These are phyloP conservation scores for Cryphonectria parasitica DNA, from an alignment of 2,329 filamentous ascomycete genomes.

Conservation along the genomic window DNA sequence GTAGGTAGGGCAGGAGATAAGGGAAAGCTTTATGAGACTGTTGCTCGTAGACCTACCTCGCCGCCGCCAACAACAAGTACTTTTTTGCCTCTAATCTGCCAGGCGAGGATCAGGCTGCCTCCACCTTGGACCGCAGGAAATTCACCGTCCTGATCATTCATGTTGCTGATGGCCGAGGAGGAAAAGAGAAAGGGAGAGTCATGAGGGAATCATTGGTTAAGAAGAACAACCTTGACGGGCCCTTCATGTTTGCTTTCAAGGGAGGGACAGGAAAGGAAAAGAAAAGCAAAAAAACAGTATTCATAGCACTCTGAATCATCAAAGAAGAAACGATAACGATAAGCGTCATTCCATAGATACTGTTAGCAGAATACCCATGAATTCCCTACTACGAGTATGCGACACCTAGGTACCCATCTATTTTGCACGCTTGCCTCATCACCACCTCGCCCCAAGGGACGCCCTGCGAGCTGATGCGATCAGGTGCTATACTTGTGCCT, in stretches of 20 bases:
- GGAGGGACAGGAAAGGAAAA: not conserved
- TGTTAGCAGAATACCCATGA: not conserved
- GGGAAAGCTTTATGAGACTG: constrained; percentile 3
- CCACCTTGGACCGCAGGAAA: constrained; percentile 87
- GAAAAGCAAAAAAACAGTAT: not conserved
- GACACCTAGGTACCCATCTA: not conserved
- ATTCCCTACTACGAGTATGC: not conserved
- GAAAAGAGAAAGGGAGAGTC: not conserved
- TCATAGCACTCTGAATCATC: not conserved
- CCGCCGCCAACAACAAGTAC: constrained; percentile 94
- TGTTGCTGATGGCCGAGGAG: not conserved
- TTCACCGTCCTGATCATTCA: constrained; percentile 36
- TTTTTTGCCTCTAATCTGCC: constrained; percentile 88
- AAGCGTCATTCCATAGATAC: not conserved
- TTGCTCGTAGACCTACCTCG: constrained; percentile 65
- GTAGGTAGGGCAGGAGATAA: not conserved
- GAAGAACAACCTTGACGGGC: not conserved
- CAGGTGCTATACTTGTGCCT: not conserved
- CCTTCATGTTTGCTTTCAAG: not conserved
- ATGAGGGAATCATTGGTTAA: not conserved
- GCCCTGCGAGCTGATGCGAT: not conserved
- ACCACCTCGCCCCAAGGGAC: not conserved
- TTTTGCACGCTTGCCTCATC: not conserved
- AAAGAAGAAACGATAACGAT: constrained; percentile 11
- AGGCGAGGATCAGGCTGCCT: constrained; percentile 91